Evolutionary conservation across 768 basidiomycete species (phyloP).

Genomic region (Lentinula sp.): DNA sequence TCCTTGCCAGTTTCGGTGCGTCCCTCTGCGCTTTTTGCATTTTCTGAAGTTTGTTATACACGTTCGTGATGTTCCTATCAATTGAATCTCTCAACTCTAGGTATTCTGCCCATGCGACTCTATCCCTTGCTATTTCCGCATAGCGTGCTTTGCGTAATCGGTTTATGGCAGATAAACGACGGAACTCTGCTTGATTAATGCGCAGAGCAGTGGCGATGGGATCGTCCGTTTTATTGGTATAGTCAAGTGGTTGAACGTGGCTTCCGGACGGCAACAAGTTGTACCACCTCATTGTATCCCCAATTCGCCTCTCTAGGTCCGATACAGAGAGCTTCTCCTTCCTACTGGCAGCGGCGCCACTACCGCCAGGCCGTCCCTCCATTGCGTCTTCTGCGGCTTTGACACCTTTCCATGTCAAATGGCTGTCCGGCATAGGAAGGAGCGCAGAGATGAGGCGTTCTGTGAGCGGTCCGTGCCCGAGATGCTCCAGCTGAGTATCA

Average conservation of each 20-base stretch:
- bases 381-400: conserved; percentile 82
- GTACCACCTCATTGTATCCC: conserved; percentile 74
- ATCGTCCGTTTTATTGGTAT: conserved; percentile 79
- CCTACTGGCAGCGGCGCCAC: conserved; percentile 69
- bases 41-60: conserved; percentile 69
- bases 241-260: conserved; percentile 52
- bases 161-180: conserved; percentile 73
- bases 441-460: conserved; percentile 78
- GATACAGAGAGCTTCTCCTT: conserved; percentile 73
- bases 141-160: conserved; percentile 76
- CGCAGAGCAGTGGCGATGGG: conserved; percentile 89
- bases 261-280: conserved; percentile 40
- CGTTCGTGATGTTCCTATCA: conserved; percentile 73
- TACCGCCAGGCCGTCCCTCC: conserved; percentile 78
- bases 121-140: conserved; percentile 70
- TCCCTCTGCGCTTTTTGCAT: conserved; percentile 49
- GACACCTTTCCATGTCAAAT: conserved; percentile 62
- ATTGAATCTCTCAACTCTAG: conserved; percentile 77
- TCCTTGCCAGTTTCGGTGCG: conserved; percentile 68
- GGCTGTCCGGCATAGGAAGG: conserved; percentile 59
- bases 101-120: conserved; percentile 91
- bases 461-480: conserved; percentile 82
- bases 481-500: conserved; percentile 65
- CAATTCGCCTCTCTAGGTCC: conserved; percentile 70
- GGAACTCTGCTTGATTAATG: conserved; percentile 79